Evolutionary conservation across 495 filamentous ascomycete species (phyloP).

Genomic region (Lineolata rhizophorae): DNA sequence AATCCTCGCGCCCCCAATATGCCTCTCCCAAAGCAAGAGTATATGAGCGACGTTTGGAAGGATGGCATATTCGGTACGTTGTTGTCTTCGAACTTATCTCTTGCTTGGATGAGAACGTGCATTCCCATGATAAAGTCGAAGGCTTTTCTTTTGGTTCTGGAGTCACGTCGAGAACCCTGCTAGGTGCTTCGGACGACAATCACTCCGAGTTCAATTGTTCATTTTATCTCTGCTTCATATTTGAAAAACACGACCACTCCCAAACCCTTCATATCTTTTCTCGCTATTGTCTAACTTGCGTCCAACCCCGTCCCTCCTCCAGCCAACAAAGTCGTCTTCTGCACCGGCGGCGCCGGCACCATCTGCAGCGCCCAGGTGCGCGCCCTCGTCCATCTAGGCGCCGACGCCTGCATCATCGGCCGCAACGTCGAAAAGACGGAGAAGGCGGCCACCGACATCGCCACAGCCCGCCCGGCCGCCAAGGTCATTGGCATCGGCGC

Average conservation of each 20-base stretch:
- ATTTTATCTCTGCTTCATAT: too few species aligned
- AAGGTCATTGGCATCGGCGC: slow-evolving; percentile 70
- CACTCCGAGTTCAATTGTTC: too few species aligned
- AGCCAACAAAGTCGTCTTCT: slow-evolving; percentile 79
- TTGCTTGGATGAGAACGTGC: too few species aligned
- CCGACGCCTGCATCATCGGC: slow-evolving; percentile 82
- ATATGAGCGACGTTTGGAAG: slow-evolving; percentile 61
- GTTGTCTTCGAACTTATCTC: slow-evolving; percentile 1
- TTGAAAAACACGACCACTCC: too few species aligned
- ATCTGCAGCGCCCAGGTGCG: slow-evolving; percentile 89
- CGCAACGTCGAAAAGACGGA: slow-evolving; percentile 82
- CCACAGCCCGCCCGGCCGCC: slow-evolving; percentile 48
- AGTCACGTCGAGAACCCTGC: too few species aligned
- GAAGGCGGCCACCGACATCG: slow-evolving; percentile 54
- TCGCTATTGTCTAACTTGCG: too few species aligned
- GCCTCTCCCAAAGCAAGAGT: slow-evolving; percentile 48
- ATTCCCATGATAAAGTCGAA: too few species aligned
- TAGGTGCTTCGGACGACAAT: too few species aligned
- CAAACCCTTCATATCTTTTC: too few species aligned
- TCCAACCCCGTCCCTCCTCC: background rate
- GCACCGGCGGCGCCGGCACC: slow-evolving; percentile 81
- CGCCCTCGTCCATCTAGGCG: slow-evolving; percentile 75
- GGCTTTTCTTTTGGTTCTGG: too few species aligned
- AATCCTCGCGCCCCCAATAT: too few species aligned
- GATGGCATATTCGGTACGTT: slow-evolving; percentile 60